Percentiles rank a stretch among this genome's conserved stretches.
phyloP scores from a whole-genome alignment of 495 filamentous ascomycete genomes.

The Xanthoparmelia taractica region DNA sequence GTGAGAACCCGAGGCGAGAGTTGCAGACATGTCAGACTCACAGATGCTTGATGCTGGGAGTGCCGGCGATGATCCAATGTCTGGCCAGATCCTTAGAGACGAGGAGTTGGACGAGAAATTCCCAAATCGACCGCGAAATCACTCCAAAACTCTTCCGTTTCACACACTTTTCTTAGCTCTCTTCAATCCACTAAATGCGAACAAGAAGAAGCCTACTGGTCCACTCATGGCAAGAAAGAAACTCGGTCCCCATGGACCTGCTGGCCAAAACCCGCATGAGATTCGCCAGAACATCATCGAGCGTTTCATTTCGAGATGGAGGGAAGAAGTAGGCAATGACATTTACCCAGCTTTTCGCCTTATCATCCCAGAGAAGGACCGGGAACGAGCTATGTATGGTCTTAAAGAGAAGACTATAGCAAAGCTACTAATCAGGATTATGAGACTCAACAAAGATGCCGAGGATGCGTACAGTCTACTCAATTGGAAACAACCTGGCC shows the following conservation, averaged over 20 bases:
- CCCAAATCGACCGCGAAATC: conserved; percentile 77
- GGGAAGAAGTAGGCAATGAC: conserved; percentile 78
- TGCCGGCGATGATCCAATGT: background rate
- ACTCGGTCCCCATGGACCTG: conserved; percentile 48
- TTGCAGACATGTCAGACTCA: conserved; percentile 5
- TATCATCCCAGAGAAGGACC: conserved; percentile 88
- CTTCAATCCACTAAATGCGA: conserved; percentile 81
- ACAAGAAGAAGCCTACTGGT: conserved; percentile 64
- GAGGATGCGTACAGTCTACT: conserved; percentile 79
- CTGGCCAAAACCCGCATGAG: conserved; percentile 68
- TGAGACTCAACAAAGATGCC: conserved; percentile 87
- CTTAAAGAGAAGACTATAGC: conserved; percentile 89
- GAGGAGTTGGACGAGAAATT: conserved; percentile 41
- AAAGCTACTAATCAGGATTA: conserved; percentile 77
- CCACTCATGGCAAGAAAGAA: conserved; percentile 43
- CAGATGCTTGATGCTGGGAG: conserved; percentile 16
- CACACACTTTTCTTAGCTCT: conserved; percentile 66
- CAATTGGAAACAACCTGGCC: conserved; percentile 89
- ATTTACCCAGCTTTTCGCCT: conserved; percentile 90
- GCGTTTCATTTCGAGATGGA: conserved; percentile 82
- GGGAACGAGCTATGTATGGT: conserved; percentile 88
- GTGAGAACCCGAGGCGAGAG: background rate
- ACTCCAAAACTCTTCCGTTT: conserved; percentile 72
- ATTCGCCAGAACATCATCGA: conserved; percentile 78
- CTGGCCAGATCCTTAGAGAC: conserved; percentile 12